Percentiles rank a stretch among this genome's conserved stretches.
Conservation (phyloP, 305 asterid genomes). For the Fraxinus velutina region DNA sequence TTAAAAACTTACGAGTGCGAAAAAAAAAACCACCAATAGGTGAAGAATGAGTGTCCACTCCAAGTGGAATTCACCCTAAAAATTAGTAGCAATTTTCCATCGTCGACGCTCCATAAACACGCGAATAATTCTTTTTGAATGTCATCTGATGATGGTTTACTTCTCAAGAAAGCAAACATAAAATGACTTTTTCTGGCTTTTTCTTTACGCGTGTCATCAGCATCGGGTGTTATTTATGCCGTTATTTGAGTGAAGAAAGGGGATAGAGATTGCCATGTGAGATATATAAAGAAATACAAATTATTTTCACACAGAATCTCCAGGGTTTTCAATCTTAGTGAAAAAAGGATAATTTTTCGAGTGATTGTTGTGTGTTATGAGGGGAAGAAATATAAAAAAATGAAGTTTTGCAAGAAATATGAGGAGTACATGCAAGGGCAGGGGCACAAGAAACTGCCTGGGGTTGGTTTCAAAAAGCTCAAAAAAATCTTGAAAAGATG, state of each 20-base stretch:
- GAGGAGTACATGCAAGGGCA: conserved; percentile 78
- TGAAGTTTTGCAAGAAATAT: conserved; percentile 94
- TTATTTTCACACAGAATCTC: conserved; percentile 12
- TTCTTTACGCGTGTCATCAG: background rate
- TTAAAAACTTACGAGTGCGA: no score
- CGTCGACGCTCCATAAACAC: background rate
- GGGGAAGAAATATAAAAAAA: conserved; percentile 17
- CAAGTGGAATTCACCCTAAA: background rate
- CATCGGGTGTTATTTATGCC: conserved; percentile 1
- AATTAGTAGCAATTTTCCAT: background rate
- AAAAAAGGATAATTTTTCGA: background rate
- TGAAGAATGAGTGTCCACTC: background rate
- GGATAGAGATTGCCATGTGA: background rate
- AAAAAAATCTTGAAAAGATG: conserved; percentile 71
- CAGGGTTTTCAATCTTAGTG: background rate
- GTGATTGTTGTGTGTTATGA: background rate
- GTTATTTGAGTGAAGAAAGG: background rate
- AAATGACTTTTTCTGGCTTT: conserved; percentile 15
- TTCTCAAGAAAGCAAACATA: background rate
- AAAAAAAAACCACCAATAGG: no score
- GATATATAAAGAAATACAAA: background rate
- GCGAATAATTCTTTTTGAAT: no score
- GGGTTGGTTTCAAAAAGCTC: conserved; percentile 73
- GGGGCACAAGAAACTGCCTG: conserved; percentile 61
- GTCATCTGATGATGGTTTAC: no score